Evolutionary conservation across 2,329 filamentous ascomycete species (phyloP).

Genomic region (Xylaria sp.): DNA sequence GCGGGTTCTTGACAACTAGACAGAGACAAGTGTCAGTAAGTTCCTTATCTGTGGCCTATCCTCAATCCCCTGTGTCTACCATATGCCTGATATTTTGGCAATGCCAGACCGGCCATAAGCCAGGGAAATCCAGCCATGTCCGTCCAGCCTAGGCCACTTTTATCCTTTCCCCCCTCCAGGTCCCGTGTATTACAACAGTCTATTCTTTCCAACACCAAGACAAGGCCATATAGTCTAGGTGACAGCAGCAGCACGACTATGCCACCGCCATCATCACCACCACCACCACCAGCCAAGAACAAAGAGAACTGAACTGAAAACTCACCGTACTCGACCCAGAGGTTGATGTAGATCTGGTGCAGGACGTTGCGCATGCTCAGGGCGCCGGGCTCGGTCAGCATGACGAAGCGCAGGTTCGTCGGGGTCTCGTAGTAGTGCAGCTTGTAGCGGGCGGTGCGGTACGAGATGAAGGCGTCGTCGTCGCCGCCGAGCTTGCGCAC

Average conservation of each 20-base stretch:
- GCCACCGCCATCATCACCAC: no score
- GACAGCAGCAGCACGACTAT: no score
- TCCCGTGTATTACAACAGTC: no score
- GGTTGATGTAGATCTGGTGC: conserved; percentile 97
- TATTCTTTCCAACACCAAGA: no score
- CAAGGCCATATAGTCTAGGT: no score
- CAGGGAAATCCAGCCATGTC: no score
- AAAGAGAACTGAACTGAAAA: conserved; percentile 17
- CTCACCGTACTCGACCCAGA: conserved; percentile 93
- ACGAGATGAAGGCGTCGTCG: conserved; percentile 94
- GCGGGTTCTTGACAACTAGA: conserved; percentile 70
- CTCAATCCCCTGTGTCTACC: neutral
- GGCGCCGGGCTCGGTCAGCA: conserved; percentile 89
- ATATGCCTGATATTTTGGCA: neutral
- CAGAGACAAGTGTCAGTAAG: conserved; percentile 19
- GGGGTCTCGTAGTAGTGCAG: conserved; percentile 99
- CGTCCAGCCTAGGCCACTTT: no score
- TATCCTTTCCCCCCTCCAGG: no score
- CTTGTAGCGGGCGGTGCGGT: conserved; percentile 93
- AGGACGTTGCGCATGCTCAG: conserved; percentile 91
- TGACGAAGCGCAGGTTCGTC: conserved; percentile 92
- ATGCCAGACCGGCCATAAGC: neutral
- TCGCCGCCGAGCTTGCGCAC: conserved; percentile 90
- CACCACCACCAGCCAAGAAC: no score
- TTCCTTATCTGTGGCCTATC: neutral